phyloP scores from a whole-genome alignment of 2,329 filamentous ascomycete genomes.

The Canariomyces notabilis region DNA sequence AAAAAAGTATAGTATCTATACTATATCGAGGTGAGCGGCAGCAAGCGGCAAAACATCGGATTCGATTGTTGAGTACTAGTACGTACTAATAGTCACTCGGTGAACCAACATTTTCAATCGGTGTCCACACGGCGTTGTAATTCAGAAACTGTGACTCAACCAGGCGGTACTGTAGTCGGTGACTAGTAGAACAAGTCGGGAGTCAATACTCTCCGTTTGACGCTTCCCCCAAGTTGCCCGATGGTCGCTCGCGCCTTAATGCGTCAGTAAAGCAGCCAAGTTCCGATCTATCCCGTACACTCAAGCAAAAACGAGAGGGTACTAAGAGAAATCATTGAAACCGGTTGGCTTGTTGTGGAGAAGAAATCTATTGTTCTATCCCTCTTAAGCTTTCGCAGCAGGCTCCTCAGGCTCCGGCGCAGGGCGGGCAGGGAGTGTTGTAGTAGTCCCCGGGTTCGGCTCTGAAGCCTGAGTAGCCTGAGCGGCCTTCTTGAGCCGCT shows the following conservation, averaged over 20 bases:
- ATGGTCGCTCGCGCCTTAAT: too few species aligned
- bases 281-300: background rate
- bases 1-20: too few species aligned
- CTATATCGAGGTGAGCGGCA: too few species aligned
- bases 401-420: slow-evolving; percentile 1
- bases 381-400: slow-evolving; percentile 1
- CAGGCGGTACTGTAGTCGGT: too few species aligned
- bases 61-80: too few species aligned
- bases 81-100: too few species aligned
- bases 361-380: background rate
- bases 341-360: background rate
- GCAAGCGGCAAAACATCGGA: too few species aligned
- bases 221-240: too few species aligned
- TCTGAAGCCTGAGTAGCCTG: slow-evolving; percentile 25
- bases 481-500: slow-evolving; percentile 34
- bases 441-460: slow-evolving; percentile 8
- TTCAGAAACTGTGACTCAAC: background rate
- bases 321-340: background rate
- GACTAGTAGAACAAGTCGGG: background rate
- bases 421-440: slow-evolving; percentile 14
- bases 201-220: too few species aligned
- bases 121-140: too few species aligned
- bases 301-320: background rate
- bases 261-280: too few species aligned
- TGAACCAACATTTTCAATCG: too few species aligned